Evolutionary conservation across 2,329 filamentous ascomycete genomes (phyloP).

Genomic region (Cytospora piceae): DNA sequence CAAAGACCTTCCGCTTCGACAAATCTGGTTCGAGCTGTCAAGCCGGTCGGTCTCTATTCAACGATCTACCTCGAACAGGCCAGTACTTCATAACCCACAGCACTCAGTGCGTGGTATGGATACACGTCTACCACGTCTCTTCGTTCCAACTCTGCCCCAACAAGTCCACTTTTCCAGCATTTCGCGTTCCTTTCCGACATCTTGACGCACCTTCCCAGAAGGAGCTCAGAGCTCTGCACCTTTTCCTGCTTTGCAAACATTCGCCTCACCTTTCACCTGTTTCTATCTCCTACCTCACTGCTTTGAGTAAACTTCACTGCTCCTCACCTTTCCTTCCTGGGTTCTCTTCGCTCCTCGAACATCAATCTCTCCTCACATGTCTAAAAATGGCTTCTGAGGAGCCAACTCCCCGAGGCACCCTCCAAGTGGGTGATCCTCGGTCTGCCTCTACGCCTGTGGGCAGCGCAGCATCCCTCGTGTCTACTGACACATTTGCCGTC

Average conservation of each 20-base stretch:
- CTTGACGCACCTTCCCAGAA: neutral
- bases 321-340: neutral
- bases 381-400: slow-evolving; percentile 2
- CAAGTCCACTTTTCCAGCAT: neutral
- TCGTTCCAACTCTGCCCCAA: neutral
- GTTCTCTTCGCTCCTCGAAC: neutral
- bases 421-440: neutral
- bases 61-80: neutral
- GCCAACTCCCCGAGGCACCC: neutral
- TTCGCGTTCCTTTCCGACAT: neutral
- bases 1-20: neutral
- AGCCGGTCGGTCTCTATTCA: neutral
- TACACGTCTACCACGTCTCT: neutral
- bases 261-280: neutral
- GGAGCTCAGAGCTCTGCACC: neutral
- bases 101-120: neutral
- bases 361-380: neutral
- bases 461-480: neutral
- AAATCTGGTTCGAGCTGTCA: neutral
- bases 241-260: neutral
- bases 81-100: neutral
- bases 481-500: neutral
- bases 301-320: neutral
- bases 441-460: slow-evolving; percentile 1
- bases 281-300: neutral